phyloP scores from a whole-genome alignment of 2,329 filamentous ascomycete species.

The Xylaria polymorpha region DNA sequence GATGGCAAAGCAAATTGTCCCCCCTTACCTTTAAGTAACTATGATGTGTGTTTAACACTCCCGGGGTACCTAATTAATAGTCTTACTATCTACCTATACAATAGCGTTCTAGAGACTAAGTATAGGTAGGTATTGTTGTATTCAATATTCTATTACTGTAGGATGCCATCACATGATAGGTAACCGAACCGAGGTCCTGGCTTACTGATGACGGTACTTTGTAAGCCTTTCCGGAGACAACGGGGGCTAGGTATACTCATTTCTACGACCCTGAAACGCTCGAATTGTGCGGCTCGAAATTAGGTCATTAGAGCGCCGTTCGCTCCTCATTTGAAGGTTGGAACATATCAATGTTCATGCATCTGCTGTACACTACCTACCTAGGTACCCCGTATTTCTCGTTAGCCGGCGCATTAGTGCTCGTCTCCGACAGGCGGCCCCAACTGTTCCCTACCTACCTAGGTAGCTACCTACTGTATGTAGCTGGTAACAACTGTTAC shows the following conservation, averaged over 20 bases:
- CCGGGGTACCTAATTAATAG: neutral
- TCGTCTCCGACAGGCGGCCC: conserved; percentile 20
- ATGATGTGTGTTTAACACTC: neutral
- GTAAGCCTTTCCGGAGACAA: neutral
- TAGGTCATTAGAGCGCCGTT: conserved; percentile 11
- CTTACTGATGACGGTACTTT: neutral
- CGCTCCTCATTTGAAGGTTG: neutral
- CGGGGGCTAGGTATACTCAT: neutral
- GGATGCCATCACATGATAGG: conserved; percentile 15
- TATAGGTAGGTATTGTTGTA: neutral
- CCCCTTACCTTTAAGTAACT: neutral
- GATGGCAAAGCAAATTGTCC: neutral
- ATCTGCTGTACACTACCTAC: neutral
- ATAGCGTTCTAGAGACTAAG: too few species aligned
- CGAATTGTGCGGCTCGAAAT: neutral
- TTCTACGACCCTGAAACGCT: conserved; percentile 4
- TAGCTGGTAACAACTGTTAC: conserved; percentile 13
- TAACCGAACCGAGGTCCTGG: neutral
- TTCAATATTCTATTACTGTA: neutral
- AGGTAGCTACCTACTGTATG: too few species aligned
- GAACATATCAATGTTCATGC: conserved; percentile 9
- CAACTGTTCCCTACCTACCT: neutral
- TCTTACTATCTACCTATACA: neutral
- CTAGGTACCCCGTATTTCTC: neutral
- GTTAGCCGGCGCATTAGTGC: conserved; percentile 15